Base-by-base conservation (phyloP, 2,329 filamentous ascomycete genomes). In the Ploettnerulaceae sp. region DNA sequence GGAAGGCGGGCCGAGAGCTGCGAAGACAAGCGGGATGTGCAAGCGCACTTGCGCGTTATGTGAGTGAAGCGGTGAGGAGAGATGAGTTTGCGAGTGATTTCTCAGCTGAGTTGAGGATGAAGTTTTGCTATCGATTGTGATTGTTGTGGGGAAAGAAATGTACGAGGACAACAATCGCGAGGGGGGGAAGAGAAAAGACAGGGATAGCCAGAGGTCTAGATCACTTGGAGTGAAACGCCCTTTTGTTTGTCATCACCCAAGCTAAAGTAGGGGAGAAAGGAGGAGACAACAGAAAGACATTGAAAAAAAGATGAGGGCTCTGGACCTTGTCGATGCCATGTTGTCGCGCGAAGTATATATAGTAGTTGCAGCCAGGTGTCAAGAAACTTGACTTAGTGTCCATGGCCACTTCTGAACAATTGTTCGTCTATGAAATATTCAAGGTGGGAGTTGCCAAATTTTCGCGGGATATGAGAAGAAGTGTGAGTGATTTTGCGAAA, bases 401-500 rank as follows among this genome's bases (percentile, higher is more conserved):
- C 20, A 12, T 15, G 15, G 11, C 25, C 22, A 36, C 29, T 41
- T 41, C 36, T 47, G 44, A 4, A 26, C 44, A 36, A 26, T 31
- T 33, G 31, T 47, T 40, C 21, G 44, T 17, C 18, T 8, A 12
- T 40, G 9, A 26, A 41, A 14, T 34, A 33, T 20, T 29, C 35
- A 21, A n/a, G n/a, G n/a, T 24, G n/a, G 31, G 29, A 36, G 28
- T 34, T 40, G 29, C 34, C 24, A 22, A 33, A 24, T 3, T 33
- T 18, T 20, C 26, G 42, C 17, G 42, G 14, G 33, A 31, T 29
- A 33, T 20, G 24, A 29, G 12, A 14, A 26, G 5, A 28, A n/a
- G 11, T 26, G 11, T 21, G 39, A 48, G 50, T 49, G 47, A 14
- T 49, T 53, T 51, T 49, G 47, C 52, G 52, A 50, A 37, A 31